Conservation (phyloP, 2,329 filamentous ascomycete genomes). For the Pseudocercospora crystallina region DNA sequence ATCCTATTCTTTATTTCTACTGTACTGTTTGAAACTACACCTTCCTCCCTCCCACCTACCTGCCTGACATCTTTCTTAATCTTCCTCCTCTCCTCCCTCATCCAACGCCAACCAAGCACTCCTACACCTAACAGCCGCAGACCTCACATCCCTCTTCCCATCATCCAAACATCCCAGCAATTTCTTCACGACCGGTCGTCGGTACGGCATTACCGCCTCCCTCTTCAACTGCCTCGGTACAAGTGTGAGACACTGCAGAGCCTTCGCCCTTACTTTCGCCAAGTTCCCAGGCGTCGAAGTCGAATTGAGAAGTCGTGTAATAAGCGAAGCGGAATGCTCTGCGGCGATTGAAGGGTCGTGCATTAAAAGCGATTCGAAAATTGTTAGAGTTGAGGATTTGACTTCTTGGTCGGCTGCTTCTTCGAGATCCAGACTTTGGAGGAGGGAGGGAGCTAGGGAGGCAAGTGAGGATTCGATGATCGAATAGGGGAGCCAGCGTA, state of each 20-base stretch:
- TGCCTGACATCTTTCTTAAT: constrained; percentile 16
- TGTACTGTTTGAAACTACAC: too few relatives aligned
- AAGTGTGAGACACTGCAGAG: constrained; percentile 49
- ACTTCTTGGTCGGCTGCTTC: constrained; percentile 49
- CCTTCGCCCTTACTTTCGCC: constrained; percentile 47
- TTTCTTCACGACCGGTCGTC: constrained; percentile 57
- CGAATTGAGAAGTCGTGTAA: constrained; percentile 55
- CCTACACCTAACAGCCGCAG: constrained; percentile 61
- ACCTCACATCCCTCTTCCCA: constrained; percentile 60
- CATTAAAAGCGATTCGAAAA: constrained; percentile 57
- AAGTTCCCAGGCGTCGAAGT: constrained; percentile 31
- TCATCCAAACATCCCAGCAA: constrained; percentile 61
- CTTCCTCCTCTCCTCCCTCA: constrained; percentile 57
- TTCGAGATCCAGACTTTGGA: constrained; percentile 59
- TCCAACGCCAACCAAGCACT: constrained; percentile 61
- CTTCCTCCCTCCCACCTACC: too few relatives aligned
- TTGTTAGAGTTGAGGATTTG: constrained; percentile 61
- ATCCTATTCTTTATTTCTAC: too few relatives aligned
- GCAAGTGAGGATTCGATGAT: constrained; percentile 60
- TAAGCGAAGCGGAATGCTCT: constrained; percentile 58
- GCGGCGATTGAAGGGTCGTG: constrained; percentile 56
- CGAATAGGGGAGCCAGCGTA: constrained; percentile 59
- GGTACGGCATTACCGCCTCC: constrained; percentile 57
- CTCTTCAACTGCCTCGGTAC: constrained; percentile 50
- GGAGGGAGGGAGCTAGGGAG: constrained; percentile 58